Conservation (phyloP, 306 rosid species). For the Vicia faba region DNA sequence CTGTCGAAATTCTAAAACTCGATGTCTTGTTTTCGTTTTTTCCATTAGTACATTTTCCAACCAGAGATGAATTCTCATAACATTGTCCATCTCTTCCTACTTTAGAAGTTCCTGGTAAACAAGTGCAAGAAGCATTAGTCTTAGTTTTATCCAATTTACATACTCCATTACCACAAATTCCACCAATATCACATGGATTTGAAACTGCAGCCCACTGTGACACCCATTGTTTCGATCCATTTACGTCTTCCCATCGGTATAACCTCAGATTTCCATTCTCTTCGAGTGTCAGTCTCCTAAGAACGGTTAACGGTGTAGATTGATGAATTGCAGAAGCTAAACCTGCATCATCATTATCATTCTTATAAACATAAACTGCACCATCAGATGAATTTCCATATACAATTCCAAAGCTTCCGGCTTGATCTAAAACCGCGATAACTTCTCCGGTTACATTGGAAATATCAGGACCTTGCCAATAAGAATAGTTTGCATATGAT, state of each 20-base stretch:
- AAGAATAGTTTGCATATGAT: slow-evolving; percentile 70
- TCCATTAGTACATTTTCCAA: slow-evolving; percentile 57
- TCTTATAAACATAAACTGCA: slow-evolving; percentile 82
- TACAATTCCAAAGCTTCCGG: slow-evolving; percentile 89
- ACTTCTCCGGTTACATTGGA: slow-evolving; percentile 90
- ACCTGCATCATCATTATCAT: slow-evolving; percentile 69
- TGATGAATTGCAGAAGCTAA: slow-evolving; percentile 55
- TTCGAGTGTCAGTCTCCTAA: slow-evolving; percentile 70
- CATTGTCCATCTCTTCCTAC: slow-evolving; percentile 59
- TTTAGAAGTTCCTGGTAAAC: slow-evolving; percentile 74
- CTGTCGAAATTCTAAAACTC: slow-evolving; percentile 52
- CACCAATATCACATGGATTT: slow-evolving; percentile 89
- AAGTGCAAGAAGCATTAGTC: slow-evolving; percentile 78
- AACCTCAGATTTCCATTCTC: slow-evolving; percentile 73
- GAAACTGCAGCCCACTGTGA: slow-evolving; percentile 95
- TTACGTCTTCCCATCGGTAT: slow-evolving; percentile 83
- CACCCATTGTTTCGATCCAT: slow-evolving; percentile 88
- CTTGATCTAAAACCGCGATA: slow-evolving; percentile 70
- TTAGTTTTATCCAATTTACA: slow-evolving; percentile 68
- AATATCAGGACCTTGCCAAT: slow-evolving; percentile 85
- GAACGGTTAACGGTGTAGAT: slow-evolving; percentile 45
- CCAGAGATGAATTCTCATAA: slow-evolving; percentile 67
- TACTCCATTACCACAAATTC: slow-evolving; percentile 87
- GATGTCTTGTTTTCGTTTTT: slow-evolving; percentile 41
- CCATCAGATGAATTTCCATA: slow-evolving; percentile 84